phyloP scores from a whole-genome alignment of 306 rosid species.

The Benincasa hispida region DNA sequence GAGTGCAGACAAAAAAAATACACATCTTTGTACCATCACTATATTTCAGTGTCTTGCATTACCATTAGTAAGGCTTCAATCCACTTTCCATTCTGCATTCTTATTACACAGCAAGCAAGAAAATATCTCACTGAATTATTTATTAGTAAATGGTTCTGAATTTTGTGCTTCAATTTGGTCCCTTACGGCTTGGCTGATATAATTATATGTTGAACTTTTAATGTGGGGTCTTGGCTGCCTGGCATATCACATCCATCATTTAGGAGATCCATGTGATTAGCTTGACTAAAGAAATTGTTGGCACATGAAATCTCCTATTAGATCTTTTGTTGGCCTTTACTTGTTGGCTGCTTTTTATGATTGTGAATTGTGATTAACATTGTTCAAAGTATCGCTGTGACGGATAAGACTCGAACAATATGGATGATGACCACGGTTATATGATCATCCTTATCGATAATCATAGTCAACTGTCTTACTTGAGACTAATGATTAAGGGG shows the following conservation, averaged over 20 bases:
- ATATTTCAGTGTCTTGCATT: background rate
- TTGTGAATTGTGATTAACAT: background rate
- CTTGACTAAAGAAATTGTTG: background rate
- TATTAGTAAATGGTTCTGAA: background rate
- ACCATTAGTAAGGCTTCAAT: background rate
- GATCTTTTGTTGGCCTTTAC: background rate
- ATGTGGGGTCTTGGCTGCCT: constrained; percentile 4
- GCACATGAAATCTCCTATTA: background rate
- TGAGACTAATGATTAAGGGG: background rate
- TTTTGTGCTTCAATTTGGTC: background rate
- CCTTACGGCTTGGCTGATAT: background rate
- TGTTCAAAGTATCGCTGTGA: background rate
- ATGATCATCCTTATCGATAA: background rate
- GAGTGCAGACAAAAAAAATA: background rate
- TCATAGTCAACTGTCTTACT: background rate
- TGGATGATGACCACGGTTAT: background rate
- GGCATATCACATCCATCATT: background rate
- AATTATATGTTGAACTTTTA: background rate
- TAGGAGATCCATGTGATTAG: constrained; percentile 4
- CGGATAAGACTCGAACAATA: background rate
- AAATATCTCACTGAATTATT: background rate
- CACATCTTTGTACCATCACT: background rate
- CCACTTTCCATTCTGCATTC: background rate
- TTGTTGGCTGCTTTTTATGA: constrained; percentile 2
- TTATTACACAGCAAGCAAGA: background rate